phyloP scores from a whole-genome alignment of 805 yeast species.

The Saccharomycopsis selenospora region DNA sequence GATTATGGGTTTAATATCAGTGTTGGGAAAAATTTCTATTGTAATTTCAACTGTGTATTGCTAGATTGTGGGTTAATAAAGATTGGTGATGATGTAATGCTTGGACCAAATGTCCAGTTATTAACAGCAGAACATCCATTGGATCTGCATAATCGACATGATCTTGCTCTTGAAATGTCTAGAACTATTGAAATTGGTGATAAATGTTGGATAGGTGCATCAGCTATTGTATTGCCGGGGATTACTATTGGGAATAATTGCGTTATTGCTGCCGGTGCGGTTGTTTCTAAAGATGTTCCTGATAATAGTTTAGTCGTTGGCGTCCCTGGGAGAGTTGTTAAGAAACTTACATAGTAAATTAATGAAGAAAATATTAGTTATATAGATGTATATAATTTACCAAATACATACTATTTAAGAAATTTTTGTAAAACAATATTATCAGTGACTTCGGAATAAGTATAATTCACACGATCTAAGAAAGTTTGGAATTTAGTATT shows the following conservation, averaged over 20 bases:
- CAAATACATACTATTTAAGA: slow-evolving; percentile 42
- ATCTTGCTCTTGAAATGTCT: slow-evolving; percentile 39
- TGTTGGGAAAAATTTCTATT: slow-evolving; percentile 52
- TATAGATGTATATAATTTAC: no score
- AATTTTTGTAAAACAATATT: slow-evolving; percentile 82
- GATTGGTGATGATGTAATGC: slow-evolving; percentile 51
- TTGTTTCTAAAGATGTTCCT: slow-evolving; percentile 53
- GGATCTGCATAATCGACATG: slow-evolving; percentile 30
- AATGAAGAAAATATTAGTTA: no score
- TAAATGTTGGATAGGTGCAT: slow-evolving; percentile 64
- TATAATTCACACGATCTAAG: slow-evolving; percentile 66
- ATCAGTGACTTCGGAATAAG: slow-evolving; percentile 72
- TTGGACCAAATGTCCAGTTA: slow-evolving; percentile 58
- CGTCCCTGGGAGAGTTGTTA: slow-evolving; percentile 46
- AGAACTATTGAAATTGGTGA: slow-evolving; percentile 51
- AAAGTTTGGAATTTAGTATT: slow-evolving; percentile 59
- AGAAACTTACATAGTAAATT: slow-evolving; percentile 15
- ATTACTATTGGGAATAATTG: slow-evolving; percentile 55
- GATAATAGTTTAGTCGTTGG: slow-evolving; percentile 53
- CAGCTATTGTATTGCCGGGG: slow-evolving; percentile 53
- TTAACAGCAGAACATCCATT: slow-evolving; percentile 60
- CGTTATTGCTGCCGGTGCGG: slow-evolving; percentile 61
- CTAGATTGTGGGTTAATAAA: slow-evolving; percentile 55
- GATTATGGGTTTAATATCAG: slow-evolving; percentile 62
- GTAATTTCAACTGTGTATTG: slow-evolving; percentile 47